phyloP scores from a whole-genome alignment of 2,329 filamentous ascomycete genomes.

The Fusarium mundagurra region DNA sequence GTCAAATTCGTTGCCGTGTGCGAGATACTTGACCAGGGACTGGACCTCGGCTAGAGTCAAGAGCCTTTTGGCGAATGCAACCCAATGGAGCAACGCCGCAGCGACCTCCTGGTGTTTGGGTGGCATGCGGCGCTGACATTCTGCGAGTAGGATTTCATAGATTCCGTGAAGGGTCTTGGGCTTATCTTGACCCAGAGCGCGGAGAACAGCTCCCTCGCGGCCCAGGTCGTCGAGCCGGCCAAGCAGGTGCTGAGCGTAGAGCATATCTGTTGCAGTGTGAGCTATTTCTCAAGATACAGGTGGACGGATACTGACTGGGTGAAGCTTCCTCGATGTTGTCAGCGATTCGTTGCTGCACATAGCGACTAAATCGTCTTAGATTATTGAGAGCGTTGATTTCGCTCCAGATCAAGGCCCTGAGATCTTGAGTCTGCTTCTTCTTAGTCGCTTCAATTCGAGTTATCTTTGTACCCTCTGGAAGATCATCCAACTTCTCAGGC shows the following conservation, averaged over 20 bases:
- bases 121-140: constrained; percentile 40
- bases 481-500: constrained; percentile 4
- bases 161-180: constrained; percentile 40
- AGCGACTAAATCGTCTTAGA: constrained; percentile 42
- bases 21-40: constrained; percentile 31
- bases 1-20: constrained; percentile 31
- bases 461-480: constrained; percentile 12
- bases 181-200: constrained; percentile 38
- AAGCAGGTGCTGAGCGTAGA: constrained; percentile 51
- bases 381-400: constrained; percentile 39
- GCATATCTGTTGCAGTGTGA: constrained; percentile 39
- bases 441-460: constrained; percentile 36
- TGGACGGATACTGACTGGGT: constrained; percentile 42
- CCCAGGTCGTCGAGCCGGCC: constrained; percentile 44
- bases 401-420: constrained; percentile 42
- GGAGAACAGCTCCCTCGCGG: constrained; percentile 47
- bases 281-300: fast-evolving
- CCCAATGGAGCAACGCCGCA: constrained; percentile 41
- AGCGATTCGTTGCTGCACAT: constrained; percentile 44
- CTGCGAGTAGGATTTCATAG: constrained; percentile 40
- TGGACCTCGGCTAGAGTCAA: constrained; percentile 39
- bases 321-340: constrained; percentile 44
- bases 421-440: constrained; percentile 43
- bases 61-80: constrained; percentile 38
- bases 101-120: constrained; percentile 27